A percentile compares a stretch with the other conserved stretches of the same genome.
Conservation (phyloP, 2,329 filamentous ascomycete species). For the Penicillium crustosum region DNA sequence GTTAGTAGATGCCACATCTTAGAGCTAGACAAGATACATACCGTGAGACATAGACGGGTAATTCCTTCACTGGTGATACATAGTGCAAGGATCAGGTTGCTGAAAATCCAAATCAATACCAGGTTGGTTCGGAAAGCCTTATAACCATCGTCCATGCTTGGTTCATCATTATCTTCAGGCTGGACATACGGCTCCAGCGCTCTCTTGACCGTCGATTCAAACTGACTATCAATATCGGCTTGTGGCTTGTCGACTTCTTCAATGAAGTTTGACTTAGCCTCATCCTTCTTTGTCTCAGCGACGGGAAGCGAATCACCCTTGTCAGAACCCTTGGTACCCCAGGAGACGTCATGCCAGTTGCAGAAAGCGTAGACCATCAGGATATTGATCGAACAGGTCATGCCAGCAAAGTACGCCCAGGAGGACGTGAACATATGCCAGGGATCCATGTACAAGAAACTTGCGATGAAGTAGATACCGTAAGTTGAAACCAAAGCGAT, state of each 20-base stretch:
- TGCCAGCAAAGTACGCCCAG: slow-evolving; percentile 82
- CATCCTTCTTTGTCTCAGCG: slow-evolving; percentile 79
- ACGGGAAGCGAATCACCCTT: slow-evolving; percentile 88
- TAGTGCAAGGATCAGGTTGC: slow-evolving; percentile 79
- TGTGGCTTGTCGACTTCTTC: slow-evolving; percentile 95
- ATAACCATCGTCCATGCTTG: slow-evolving; percentile 92
- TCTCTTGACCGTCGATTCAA: slow-evolving; percentile 90
- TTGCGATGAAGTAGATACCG: slow-evolving; percentile 91
- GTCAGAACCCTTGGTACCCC: slow-evolving; percentile 98
- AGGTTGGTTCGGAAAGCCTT: slow-evolving; percentile 97
- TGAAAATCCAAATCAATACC: slow-evolving; percentile 89
- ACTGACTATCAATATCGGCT: slow-evolving; percentile 94
- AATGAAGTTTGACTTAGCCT: slow-evolving; percentile 80
- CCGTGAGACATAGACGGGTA: slow-evolving; percentile 75
- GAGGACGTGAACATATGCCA: slow-evolving; percentile 99
- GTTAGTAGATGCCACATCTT: neutral
- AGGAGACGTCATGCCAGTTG: slow-evolving; percentile 99
- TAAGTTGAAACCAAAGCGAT: slow-evolving; percentile 89
- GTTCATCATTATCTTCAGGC: slow-evolving; percentile 71
- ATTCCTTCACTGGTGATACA: slow-evolving; percentile 85
- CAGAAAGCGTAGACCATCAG: slow-evolving; percentile 98
- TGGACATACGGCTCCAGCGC: slow-evolving; percentile 79
- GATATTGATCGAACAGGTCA: slow-evolving; percentile 97
- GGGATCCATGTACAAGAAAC: slow-evolving; percentile 95
- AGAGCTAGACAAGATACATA: slow-evolving; percentile 53